Evolutionary conservation across 2,329 filamentous ascomycete genomes (phyloP), one percentile per base, ranked within the genome.

Genomic region (Trichoderma sp.): DNA sequence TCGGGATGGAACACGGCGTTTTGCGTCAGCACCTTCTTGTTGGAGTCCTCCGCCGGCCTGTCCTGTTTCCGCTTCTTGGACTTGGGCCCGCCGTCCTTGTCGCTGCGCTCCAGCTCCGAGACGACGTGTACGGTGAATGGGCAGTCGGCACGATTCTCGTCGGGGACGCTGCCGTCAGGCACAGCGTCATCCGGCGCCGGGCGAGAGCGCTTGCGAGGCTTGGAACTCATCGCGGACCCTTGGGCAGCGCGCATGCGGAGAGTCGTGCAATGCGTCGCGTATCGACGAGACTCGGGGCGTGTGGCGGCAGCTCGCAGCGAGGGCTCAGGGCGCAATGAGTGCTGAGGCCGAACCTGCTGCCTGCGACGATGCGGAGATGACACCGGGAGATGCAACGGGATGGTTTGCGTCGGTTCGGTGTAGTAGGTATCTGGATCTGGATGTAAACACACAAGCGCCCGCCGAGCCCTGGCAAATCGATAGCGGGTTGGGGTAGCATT

Each of bases 131-230:
- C 81, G 49, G 76, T 78, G 70, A 87, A 88, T 13, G 85, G 85
- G 71, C 86, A 88, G 72, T 88, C 86, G 74, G 86, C 86, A 72
- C 84, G 82, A 71, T 80, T 83, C 72, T 86, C 85, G 69, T 85
- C 82, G 68, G 78, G 73, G 39, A 66, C 37, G 21, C 52, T 39
- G 18, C 52, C 54, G 28, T 66, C 54, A 5, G 52, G 54, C n/a
- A 32, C 39, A 43, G 54, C 54, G 63, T 54, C 52, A 30, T 66
- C 63, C 30, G 63, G 26, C 64, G 84, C 80, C 66, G 81, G 76
- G 74, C 84, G 83, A 70, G 84, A 82, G 72, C 86, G 83, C 79
- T 88, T 88, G 73, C 83, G 81, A 71, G 83, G 73, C 71, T 75
- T 79, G 68, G 73, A 70, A 63, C 72, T 75, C 75, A 75, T 76